phyloP scores from a whole-genome alignment of 768 basidiomycete genomes.

The Termitomyces sp. region DNA sequence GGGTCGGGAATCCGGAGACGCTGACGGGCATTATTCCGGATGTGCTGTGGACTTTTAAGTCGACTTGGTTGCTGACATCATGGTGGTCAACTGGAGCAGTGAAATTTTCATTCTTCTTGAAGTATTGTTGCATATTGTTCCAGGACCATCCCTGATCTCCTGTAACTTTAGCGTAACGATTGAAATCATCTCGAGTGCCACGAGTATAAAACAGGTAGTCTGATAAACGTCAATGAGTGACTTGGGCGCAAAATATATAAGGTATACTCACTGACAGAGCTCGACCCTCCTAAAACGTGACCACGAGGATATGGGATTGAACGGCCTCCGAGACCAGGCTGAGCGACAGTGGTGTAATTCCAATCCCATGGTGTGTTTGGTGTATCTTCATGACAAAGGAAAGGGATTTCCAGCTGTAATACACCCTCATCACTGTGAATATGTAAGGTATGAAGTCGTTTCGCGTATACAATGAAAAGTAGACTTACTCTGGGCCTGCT shows the following conservation, averaged over 20 bases:
- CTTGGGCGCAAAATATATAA: neutral
- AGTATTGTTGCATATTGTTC: constrained; percentile 24
- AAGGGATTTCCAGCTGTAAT: constrained; percentile 5
- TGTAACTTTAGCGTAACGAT: constrained; percentile 24
- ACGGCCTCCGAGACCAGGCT: constrained; percentile 5
- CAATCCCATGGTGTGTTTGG: constrained; percentile 12
- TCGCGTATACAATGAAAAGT: neutral
- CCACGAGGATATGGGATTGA: constrained; percentile 10
- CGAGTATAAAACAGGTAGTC: constrained; percentile 1
- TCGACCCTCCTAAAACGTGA: constrained; percentile 9
- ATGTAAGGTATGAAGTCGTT: neutral
- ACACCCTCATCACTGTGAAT: constrained; percentile 5
- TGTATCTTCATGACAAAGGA: constrained; percentile 1
- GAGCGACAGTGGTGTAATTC: constrained; percentile 13
- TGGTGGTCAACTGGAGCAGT: constrained; percentile 21
- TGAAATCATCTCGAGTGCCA: constrained; percentile 22
- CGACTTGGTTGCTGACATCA: constrained; percentile 24
- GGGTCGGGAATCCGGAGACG: constrained; percentile 18
- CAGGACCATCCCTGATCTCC: constrained; percentile 32
- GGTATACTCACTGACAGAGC: constrained; percentile 5
- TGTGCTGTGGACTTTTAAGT: constrained; percentile 25
- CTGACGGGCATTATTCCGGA: constrained; percentile 21
- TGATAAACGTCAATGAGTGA: neutral
- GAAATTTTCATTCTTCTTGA: constrained; percentile 25
- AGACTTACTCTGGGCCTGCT: constrained; percentile 7